Evolutionary conservation across 1,139 yeast species (phyloP), one percentile per base, ranked within the genome.

Genomic region (Kazachstania sp.): DNA sequence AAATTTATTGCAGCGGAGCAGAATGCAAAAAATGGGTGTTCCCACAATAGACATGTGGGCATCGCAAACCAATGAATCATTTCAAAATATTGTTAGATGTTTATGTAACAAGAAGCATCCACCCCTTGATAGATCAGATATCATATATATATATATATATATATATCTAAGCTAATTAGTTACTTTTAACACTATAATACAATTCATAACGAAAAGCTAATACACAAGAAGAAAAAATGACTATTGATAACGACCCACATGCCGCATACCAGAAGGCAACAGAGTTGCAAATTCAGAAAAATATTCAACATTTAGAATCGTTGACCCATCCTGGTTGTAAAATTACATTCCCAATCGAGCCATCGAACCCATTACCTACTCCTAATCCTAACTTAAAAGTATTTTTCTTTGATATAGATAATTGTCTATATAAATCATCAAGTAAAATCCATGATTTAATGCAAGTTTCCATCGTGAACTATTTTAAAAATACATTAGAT

Each of bases 321-420:
- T 49, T 69, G 18, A 51, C 52, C 5, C 64, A 69, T 42, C 67
- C 66, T 0, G 73, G 73, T 0, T 63, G 63, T 2, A 54, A 58
- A 36, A 53, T 61, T 1, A 54, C 59, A 1, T 54, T 63, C 36
- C 54, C 51, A 1, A 57, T 52, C 44, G 68, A 49, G 43, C 52
- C 29, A 47, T 16, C 13, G 11, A 52, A 19, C 44, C 56, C 41
- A 46, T 50, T 18, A 46, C 67, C 62, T 1, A 37, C 42, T 30
- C 56, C 64, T 15, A 54, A 55, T 43, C 54, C 63, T 9, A 49
- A 59, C 43, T 37, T 55, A 30, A 61, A 53, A 29, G 83, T 86
- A 41, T 85, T 90, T 67, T 87, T 79, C 66, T 92, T 90, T 59
- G 98, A 90, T 64, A 86, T 90, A 46, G 97, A 92, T 67, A 92